Evolutionary conservation across 23 red algal genomes (phyloP).

Genomic region (Gracilariopsis chorda): DNA sequence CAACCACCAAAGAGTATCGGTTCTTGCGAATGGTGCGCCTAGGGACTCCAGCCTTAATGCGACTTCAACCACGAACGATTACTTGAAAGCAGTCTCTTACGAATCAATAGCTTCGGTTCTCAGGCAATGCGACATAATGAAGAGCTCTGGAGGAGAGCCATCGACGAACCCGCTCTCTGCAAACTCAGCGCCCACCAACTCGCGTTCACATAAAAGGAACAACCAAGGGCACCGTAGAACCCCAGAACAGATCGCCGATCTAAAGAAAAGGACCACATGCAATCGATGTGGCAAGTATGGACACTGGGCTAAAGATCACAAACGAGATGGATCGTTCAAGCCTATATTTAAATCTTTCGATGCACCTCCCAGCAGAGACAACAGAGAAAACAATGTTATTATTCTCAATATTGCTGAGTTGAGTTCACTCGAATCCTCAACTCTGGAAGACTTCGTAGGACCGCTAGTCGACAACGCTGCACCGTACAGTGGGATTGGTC

Average conservation of each 20-base stretch:
- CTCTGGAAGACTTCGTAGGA: neutral
- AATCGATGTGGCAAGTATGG: neutral
- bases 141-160: neutral
- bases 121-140: neutral
- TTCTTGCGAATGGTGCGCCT: neutral
- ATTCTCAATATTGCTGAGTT: neutral
- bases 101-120: neutral
- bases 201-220: neutral
- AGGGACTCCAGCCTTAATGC: neutral
- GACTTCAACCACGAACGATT: neutral
- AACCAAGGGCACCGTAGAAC: neutral
- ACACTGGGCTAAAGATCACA: neutral
- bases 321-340: slow-evolving; percentile 9
- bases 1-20: neutral
- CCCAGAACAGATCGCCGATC: neutral
- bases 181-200: neutral
- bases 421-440: neutral
- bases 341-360: neutral
- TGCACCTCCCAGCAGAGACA: neutral
- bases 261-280: neutral
- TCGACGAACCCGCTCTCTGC: neutral
- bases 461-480: slow-evolving; percentile 20
- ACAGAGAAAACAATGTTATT: neutral
- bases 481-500: slow-evolving; percentile 44
- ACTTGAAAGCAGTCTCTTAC: slow-evolving; percentile 2